Conservation (phyloP, 441 rosid genomes). For the Gossypium gossypioides region DNA sequence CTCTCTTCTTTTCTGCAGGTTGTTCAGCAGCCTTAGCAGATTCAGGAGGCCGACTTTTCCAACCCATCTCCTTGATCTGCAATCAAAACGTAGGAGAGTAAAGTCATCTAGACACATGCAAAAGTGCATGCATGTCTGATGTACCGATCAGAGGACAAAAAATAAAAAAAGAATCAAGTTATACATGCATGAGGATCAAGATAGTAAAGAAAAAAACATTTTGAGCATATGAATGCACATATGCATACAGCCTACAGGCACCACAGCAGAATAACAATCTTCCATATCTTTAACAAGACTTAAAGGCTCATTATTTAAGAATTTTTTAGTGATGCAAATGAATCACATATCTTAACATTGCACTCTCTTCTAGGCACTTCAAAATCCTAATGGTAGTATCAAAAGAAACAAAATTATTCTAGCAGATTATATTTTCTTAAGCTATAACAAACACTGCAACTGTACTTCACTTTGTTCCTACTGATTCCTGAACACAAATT, state of each 20-base stretch:
- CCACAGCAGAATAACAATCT: background rate
- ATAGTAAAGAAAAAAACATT: background rate
- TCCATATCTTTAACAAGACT: background rate
- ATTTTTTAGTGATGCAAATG: background rate
- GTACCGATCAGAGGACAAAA: background rate
- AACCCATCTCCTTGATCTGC: slow-evolving; percentile 95
- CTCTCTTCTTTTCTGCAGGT: slow-evolving; percentile 64
- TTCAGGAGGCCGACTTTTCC: slow-evolving; percentile 53
- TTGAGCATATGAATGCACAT: background rate
- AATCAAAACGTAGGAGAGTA: slow-evolving; percentile 6
- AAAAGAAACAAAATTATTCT: background rate
- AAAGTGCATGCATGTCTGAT: background rate
- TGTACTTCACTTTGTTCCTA: background rate
- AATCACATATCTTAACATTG: background rate
- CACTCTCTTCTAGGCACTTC: background rate
- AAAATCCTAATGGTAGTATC: background rate
- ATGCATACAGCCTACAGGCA: background rate
- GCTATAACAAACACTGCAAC: background rate
- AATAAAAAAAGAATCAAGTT: background rate
- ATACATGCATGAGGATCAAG: background rate
- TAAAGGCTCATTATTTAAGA: background rate
- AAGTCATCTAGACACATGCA: background rate
- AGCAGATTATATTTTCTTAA: background rate
- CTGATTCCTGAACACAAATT: background rate
- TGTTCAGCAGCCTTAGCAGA: slow-evolving; percentile 45